phyloP scores from a whole-genome alignment of 2,329 filamentous ascomycete genomes.

The Thelonectria rubi region DNA sequence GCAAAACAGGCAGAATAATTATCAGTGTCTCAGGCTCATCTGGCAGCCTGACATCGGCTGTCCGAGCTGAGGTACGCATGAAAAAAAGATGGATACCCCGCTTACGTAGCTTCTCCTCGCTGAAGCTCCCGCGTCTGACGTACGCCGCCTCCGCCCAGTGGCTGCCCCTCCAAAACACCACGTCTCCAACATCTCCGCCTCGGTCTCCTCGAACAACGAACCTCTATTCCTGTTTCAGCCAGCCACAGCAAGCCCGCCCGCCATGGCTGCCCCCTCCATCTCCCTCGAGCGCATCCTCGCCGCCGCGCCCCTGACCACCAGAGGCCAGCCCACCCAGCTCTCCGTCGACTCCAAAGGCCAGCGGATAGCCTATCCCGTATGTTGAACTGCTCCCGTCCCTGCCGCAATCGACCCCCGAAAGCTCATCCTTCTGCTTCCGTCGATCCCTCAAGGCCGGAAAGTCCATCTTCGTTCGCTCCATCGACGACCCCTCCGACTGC shows the following conservation, averaged over 20 bases:
- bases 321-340: conserved; percentile 89
- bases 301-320: conserved; percentile 81
- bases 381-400: conserved; percentile 43
- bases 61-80: conserved; percentile 2
- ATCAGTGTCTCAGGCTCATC: background rate
- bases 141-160: conserved; percentile 9
- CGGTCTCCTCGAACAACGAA: conserved; percentile 2
- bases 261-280: conserved; percentile 58
- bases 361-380: conserved; percentile 89
- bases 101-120: conserved; percentile 9
- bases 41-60: background rate
- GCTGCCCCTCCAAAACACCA: conserved; percentile 26
- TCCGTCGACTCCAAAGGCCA: conserved; percentile 90
- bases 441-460: conserved; percentile 77
- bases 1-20: background rate
- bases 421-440: conserved; percentile 4
- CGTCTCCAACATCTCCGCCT: conserved; percentile 14
- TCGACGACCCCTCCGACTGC: conserved; percentile 85
- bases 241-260: conserved; percentile 9
- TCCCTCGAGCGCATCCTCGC: conserved; percentile 78
- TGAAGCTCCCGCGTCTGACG: conserved; percentile 19
- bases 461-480: conserved; percentile 94
- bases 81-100: conserved; percentile 1
- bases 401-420: background rate
- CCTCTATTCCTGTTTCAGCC: background rate